Conservation (phyloP, 345 rosid genomes). For the Salix purpurea region DNA sequence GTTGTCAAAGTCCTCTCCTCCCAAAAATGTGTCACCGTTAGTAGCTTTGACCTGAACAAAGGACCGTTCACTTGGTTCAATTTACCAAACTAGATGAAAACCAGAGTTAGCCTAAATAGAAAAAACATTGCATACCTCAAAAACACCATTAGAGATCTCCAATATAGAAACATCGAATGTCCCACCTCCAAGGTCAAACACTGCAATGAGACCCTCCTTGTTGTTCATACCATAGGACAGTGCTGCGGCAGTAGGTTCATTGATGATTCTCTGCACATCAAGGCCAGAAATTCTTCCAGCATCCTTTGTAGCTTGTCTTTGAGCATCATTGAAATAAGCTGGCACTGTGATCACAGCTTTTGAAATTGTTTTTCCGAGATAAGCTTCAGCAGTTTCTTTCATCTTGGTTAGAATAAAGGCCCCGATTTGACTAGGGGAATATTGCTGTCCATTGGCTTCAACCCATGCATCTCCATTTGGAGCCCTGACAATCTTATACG, state of each 20-base stretch:
- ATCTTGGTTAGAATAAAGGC: constrained; percentile 34
- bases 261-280: constrained; percentile 35
- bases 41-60: constrained; percentile 33
- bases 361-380: constrained; percentile 25
- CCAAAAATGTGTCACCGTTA: constrained; percentile 36
- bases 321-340: constrained; percentile 41
- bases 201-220: constrained; percentile 38
- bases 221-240: constrained; percentile 37
- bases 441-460: constrained; percentile 33
- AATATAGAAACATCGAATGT: constrained; percentile 33
- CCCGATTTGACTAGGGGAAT: constrained; percentile 36
- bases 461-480: constrained; percentile 43
- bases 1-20: constrained; percentile 40
- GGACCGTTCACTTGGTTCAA: background rate
- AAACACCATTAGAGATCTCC: constrained; percentile 38
- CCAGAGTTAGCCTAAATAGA: background rate
- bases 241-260: constrained; percentile 42
- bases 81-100: background rate
- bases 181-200: constrained; percentile 38
- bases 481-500: constrained; percentile 31
- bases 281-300: constrained; percentile 37
- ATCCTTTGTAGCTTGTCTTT: constrained; percentile 39
- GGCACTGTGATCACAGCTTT: constrained; percentile 39
- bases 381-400: constrained; percentile 37
- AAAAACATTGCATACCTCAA: constrained; percentile 19